Conservation (phyloP, 2,329 filamentous ascomycete genomes). For the Rutstroemia sp. region DNA sequence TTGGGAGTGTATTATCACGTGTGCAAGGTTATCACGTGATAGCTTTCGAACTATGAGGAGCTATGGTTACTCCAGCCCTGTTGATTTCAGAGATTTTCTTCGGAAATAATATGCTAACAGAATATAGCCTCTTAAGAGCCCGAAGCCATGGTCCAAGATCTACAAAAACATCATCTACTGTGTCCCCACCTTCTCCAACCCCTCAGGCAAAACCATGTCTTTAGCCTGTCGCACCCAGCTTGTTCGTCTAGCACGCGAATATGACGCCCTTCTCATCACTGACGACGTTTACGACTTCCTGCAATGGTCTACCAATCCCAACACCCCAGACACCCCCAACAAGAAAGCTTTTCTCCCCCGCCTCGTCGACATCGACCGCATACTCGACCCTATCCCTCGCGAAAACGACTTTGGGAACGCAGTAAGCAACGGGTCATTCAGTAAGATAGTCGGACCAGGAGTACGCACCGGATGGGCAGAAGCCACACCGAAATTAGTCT, state of each 20-base stretch:
- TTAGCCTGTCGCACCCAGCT: slow-evolving; percentile 58
- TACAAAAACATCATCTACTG: slow-evolving; percentile 86
- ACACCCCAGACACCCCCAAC: slow-evolving; percentile 5
- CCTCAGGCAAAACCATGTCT: slow-evolving; percentile 76
- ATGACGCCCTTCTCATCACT: slow-evolving; percentile 74
- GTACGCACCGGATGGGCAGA: slow-evolving; percentile 85
- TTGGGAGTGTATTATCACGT: not conserved
- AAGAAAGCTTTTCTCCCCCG: slow-evolving; percentile 48
- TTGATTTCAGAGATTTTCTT: not conserved
- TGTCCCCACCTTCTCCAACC: slow-evolving; percentile 85
- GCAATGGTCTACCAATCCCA: slow-evolving; percentile 55
- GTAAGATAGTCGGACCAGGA: slow-evolving; percentile 78
- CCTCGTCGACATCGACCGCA: slow-evolving; percentile 69
- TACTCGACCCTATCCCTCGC: slow-evolving; percentile 50
- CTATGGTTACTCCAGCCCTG: no score
- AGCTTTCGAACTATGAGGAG: no score
- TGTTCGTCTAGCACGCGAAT: slow-evolving; percentile 67
- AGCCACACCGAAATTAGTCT: slow-evolving; percentile 52
- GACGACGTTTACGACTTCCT: slow-evolving; percentile 96
- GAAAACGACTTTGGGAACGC: slow-evolving; percentile 66
- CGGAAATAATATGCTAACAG: not conserved
- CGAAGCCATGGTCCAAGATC: slow-evolving; percentile 59
- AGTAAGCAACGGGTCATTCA: slow-evolving; percentile 83
- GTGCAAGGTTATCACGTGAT: not conserved
- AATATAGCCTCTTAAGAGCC: slow-evolving; percentile 15